phyloP scores from a whole-genome alignment of 2,329 filamentous ascomycete species.

The Bretziella fagacearum region DNA sequence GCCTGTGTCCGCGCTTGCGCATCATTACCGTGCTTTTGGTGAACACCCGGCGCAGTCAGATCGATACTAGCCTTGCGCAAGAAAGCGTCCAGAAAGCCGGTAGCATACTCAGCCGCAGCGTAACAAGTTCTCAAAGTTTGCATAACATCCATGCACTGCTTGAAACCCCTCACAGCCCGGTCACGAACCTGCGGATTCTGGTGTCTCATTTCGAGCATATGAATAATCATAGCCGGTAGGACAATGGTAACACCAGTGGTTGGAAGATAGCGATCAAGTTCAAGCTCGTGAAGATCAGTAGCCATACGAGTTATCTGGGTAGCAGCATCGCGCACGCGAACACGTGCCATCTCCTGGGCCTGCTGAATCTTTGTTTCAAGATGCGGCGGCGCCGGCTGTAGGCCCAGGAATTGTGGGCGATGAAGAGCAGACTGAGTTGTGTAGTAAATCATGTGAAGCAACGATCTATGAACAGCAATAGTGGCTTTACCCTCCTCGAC shows the following conservation, averaged over 20 bases:
- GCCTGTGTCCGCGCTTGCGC: background rate
- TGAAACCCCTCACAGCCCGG: constrained; percentile 63
- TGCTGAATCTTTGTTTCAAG: constrained; percentile 12
- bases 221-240: constrained; percentile 83
- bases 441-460: constrained; percentile 86
- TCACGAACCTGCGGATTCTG: constrained; percentile 54
- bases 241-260: constrained; percentile 85
- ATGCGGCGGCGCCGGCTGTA: constrained; percentile 32
- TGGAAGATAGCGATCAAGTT: constrained; percentile 64
- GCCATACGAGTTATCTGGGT: constrained; percentile 74
- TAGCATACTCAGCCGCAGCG: constrained; percentile 88
- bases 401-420: constrained; percentile 72
- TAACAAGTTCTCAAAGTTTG: constrained; percentile 77
- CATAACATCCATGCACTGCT: constrained; percentile 84
- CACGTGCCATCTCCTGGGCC: constrained; percentile 52
- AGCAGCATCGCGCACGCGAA: constrained; percentile 69
- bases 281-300: constrained; percentile 52
- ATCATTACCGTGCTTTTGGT: background rate
- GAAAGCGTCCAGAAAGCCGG: constrained; percentile 80
- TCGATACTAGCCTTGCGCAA: constrained; percentile 75
- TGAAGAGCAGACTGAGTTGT: constrained; percentile 83
- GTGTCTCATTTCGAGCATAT: constrained; percentile 82
- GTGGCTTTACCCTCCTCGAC: constrained; percentile 43
- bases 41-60: constrained; percentile 28
- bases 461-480: constrained; percentile 55